A percentile compares a stretch with the other conserved stretches of the same genome.
Evolutionary conservation across 2,329 filamentous ascomycete genomes (phyloP).

Genomic region (Eutypa lata): DNA sequence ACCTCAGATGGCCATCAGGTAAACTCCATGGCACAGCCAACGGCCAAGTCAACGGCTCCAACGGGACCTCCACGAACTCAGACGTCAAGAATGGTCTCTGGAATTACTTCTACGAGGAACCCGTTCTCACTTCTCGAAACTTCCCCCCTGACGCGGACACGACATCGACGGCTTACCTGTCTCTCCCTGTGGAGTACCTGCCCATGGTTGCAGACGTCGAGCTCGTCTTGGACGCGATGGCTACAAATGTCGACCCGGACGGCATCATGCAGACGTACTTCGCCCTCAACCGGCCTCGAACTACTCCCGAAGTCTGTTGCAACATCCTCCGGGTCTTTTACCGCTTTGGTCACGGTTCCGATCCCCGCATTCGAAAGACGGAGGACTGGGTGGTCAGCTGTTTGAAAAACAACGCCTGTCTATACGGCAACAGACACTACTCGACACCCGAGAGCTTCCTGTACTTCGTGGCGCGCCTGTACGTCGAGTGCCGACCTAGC

Average conservation of each 20-base stretch:
- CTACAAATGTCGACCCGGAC: slow-evolving; percentile 8
- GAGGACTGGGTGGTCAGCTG: slow-evolving; percentile 16
- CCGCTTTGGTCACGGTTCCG: slow-evolving; percentile 11
- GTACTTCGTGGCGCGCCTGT: slow-evolving; percentile 15
- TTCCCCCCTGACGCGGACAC: slow-evolving; percentile 21
- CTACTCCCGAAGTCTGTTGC: slow-evolving; percentile 16
- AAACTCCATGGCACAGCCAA: not conserved
- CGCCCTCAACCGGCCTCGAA: slow-evolving; percentile 10
- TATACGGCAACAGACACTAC: slow-evolving; percentile 13
- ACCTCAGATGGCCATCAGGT: slow-evolving; percentile 14
- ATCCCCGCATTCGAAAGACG: slow-evolving; percentile 12
- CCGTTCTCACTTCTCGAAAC: slow-evolving; percentile 8
- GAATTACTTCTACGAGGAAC: slow-evolving; percentile 17
- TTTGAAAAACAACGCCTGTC: slow-evolving; percentile 12
- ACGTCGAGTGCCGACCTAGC: slow-evolving; percentile 2
- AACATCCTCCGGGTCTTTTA: slow-evolving; percentile 20
- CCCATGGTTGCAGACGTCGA: slow-evolving; percentile 5
- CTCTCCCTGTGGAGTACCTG: slow-evolving; percentile 7
- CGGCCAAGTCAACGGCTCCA: too few species aligned
- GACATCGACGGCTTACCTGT: slow-evolving; percentile 18
- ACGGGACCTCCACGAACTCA: too few species aligned
- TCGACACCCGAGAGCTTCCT: slow-evolving; percentile 15
- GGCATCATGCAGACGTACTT: slow-evolving; percentile 21
- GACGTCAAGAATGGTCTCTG: slow-evolving; percentile 15
- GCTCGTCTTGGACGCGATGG: slow-evolving; percentile 12